Evolutionary conservation across 208 protist species (phyloP).

Genomic region (Entamoeba histolytica): DNA sequence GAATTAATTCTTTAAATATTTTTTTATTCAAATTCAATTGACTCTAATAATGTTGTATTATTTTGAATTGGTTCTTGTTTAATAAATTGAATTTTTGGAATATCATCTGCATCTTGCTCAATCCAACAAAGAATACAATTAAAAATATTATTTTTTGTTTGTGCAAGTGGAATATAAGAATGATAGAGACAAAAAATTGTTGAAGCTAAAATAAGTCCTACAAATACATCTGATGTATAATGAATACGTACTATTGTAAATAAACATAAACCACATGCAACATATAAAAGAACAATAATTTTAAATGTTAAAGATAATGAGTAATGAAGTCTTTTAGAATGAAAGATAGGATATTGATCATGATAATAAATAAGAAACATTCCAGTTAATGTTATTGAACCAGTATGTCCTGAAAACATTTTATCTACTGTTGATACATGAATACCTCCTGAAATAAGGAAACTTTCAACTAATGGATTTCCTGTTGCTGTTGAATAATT

Average conservation of each 20-base stretch:
- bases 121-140: not conserved
- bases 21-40: too few species aligned
- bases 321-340: not conserved
- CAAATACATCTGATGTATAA: not conserved
- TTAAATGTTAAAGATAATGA: not conserved
- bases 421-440: not conserved
- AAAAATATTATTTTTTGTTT: not conserved
- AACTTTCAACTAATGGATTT: not conserved
- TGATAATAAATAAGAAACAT: not conserved
- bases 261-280: not conserved
- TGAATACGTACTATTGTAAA: not conserved
- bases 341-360: not conserved
- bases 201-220: not conserved
- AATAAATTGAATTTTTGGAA: not conserved
- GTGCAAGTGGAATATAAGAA: not conserved
- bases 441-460: not conserved
- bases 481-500: not conserved
- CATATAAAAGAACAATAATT: not conserved
- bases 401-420: not conserved
- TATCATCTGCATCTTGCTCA: not conserved
- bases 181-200: not conserved
- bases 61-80: too few species aligned
- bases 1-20: too few species aligned
- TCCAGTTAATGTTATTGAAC: not conserved
- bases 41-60: too few species aligned